These are phyloP conservation scores for Trypanosoma scelopori DNA, from an alignment of 208 protist species.

Conservation along the genomic window DNA sequence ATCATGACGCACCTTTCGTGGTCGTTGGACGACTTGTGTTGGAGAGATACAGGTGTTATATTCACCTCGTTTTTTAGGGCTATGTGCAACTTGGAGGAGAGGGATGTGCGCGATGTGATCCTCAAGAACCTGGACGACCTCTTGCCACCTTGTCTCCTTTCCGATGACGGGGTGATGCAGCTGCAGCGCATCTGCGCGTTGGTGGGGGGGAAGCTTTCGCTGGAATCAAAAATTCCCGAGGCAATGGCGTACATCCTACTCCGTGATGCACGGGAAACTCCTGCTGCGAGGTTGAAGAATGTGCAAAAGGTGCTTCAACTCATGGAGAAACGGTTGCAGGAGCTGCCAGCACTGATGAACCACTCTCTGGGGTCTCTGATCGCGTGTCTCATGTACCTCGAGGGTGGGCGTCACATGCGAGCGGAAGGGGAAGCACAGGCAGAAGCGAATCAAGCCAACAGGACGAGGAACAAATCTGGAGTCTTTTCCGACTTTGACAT, in stretches of 20 bases:
- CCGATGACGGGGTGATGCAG: conserved; percentile 5
- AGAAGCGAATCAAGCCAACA: background rate
- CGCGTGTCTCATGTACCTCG: conserved; percentile 63
- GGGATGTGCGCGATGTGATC: conserved; percentile 14
- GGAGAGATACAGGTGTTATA: conserved; percentile 23
- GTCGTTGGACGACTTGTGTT: conserved; percentile 40
- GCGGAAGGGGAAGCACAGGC: conserved; percentile 32
- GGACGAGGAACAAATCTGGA: background rate
- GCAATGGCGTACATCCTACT: conserved; percentile 35
- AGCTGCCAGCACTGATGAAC: conserved; percentile 27
- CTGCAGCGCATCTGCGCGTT: conserved; percentile 15
- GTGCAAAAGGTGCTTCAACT: conserved; percentile 24
- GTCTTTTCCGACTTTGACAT: conserved; percentile 36
- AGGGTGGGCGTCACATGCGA: conserved; percentile 53
- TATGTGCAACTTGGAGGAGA: conserved; percentile 30
- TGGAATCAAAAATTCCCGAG: conserved; percentile 11
- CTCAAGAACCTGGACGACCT: conserved; percentile 25
- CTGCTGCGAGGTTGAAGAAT: conserved; percentile 14
- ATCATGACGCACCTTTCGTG: conserved; percentile 31
- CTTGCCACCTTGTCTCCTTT: conserved; percentile 24
- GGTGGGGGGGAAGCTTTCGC: conserved; percentile 1
- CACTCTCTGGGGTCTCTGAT: conserved; percentile 42
- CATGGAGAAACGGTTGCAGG: conserved; percentile 11
- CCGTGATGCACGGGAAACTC: conserved; percentile 2
- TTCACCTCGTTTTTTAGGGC: conserved; percentile 35